Evolutionary conservation across 202 grass and related monocot species (phyloP).

Genomic region (Digitaria exilis): DNA sequence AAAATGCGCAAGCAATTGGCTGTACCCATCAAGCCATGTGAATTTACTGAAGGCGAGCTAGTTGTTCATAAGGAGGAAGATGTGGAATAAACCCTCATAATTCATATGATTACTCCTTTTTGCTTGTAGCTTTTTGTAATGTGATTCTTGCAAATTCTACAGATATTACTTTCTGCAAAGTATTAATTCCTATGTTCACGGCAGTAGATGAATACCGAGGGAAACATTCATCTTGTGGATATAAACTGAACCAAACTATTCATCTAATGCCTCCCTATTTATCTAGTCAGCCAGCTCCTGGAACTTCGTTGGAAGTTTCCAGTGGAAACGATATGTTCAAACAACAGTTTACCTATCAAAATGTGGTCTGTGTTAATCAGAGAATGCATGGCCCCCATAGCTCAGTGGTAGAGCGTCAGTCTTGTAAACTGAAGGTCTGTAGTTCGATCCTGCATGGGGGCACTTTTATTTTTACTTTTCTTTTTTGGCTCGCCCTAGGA

Average conservation of each 20-base stretch:
- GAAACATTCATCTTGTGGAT: neutral
- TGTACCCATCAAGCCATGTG: conserved; percentile 74
- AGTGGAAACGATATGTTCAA: too few relatives aligned
- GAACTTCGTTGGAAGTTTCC: neutral
- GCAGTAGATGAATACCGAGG: neutral
- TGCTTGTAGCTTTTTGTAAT: conserved; percentile 19
- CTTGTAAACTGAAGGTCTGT: conserved; percentile 93
- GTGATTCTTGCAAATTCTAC: neutral
- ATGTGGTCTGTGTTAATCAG: too few relatives aligned
- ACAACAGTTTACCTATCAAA: too few relatives aligned
- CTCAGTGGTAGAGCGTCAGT: conserved; percentile 97
- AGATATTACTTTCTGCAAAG: neutral
- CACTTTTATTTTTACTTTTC: neutral
- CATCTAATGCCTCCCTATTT: neutral
- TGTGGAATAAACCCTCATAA: conserved; percentile 42
- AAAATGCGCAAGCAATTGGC: conserved; percentile 80
- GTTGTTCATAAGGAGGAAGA: conserved; percentile 78
- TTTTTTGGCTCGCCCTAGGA: too few relatives aligned
- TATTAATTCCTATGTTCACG: neutral
- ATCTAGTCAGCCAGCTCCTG: neutral
- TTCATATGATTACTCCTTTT: neutral
- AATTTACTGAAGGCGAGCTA: conserved; percentile 85
- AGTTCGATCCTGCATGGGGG: conserved; percentile 62
- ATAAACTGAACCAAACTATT: neutral
- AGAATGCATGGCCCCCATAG: conserved; percentile 47